Percentiles rank a stretch among this genome's conserved stretches.
These are phyloP conservation scores for Pestalotiopsis sp. DNA, from an alignment of 2,329 filamentous ascomycete species.

Conservation along the genomic window DNA sequence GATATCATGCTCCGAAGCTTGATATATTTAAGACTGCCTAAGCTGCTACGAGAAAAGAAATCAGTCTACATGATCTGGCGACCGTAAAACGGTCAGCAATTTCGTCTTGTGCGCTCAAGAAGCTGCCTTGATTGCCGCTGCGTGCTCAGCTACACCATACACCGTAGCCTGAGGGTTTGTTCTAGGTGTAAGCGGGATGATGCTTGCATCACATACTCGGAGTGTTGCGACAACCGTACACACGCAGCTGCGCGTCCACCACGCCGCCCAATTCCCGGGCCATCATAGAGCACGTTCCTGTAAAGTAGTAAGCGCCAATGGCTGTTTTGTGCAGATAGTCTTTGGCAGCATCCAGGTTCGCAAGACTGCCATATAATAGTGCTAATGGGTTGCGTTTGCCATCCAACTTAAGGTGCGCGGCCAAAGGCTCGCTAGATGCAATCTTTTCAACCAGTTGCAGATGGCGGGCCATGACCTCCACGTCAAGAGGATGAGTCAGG, in stretches of 20 bases:
- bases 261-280: background rate
- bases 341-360: background rate
- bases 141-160: background rate
- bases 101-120: background rate
- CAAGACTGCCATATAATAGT: background rate
- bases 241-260: background rate
- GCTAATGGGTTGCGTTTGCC: background rate
- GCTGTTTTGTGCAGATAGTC: background rate
- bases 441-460: too few relatives aligned
- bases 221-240: background rate
- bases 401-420: background rate
- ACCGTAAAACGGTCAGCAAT: background rate
- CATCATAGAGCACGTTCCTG: constrained; percentile 6
- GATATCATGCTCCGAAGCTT: too few relatives aligned
- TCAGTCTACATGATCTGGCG: background rate
- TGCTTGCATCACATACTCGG: background rate
- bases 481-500: too few relatives aligned
- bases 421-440: too few relatives aligned
- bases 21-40: too few relatives aligned
- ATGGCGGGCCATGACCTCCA: too few relatives aligned
- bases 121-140: background rate
- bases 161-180: background rate
- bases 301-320: background rate
- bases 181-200: background rate
- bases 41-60: background rate